Conservation (phyloP, 345 rosid genomes). For the Syzygium grande region DNA sequence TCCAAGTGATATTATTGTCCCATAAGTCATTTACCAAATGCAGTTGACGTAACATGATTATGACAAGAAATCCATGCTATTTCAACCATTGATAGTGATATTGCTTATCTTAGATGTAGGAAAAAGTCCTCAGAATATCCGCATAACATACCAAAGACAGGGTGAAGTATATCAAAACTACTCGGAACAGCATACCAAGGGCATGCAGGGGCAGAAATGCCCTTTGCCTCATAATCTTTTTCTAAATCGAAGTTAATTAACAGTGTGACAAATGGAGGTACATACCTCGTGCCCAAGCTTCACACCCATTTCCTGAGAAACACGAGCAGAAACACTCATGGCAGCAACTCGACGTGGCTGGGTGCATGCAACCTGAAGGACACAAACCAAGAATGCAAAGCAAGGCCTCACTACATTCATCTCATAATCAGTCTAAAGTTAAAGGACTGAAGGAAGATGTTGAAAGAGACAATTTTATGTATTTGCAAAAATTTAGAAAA, state of each 20-base stretch:
- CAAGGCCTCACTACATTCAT: neutral
- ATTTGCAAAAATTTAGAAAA: neutral
- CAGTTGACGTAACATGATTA: neutral
- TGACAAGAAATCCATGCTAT: neutral
- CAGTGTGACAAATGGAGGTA: neutral
- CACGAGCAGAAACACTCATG: slow-evolving; percentile 98
- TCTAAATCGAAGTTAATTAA: neutral
- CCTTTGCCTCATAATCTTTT: neutral
- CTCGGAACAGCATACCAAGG: neutral
- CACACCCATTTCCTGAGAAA: slow-evolving; percentile 98
- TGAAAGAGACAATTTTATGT: neutral
- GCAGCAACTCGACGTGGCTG: slow-evolving; percentile 99
- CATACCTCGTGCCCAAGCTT: slow-evolving; percentile 94
- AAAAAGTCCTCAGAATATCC: neutral
- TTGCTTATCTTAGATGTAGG: neutral
- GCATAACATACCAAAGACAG: neutral
- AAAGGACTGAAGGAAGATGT: neutral
- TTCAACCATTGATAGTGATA: neutral
- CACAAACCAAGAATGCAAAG: neutral
- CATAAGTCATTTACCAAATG: neutral
- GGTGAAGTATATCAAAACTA: neutral
- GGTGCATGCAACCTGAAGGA: slow-evolving; percentile 83
- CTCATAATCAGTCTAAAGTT: neutral
- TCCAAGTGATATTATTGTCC: neutral
- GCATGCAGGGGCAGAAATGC: neutral